These are phyloP conservation scores for Glycyrrhiza uralensis DNA, from an alignment of 306 rosid genomes.

Conservation along the genomic window DNA sequence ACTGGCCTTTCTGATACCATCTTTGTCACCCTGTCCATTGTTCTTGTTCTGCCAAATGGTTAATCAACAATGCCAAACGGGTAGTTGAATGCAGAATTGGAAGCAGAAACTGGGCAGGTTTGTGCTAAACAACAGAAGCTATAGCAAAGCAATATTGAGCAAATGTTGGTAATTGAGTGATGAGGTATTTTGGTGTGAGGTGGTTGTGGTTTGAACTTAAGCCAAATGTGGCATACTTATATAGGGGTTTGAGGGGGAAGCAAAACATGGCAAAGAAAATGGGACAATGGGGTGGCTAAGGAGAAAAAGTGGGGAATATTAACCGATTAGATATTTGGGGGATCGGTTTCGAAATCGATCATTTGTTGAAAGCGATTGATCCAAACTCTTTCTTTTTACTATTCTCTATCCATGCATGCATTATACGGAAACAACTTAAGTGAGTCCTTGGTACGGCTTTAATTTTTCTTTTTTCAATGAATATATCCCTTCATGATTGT, in stretches of 20 bases:
- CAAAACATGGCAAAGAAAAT: constrained; percentile 1
- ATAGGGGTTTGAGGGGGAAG: constrained; percentile 41
- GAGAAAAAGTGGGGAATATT: constrained; percentile 49
- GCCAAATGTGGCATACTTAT: constrained; percentile 29
- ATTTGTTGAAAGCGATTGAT: constrained; percentile 44
- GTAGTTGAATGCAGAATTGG: not conserved
- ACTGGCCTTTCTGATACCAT: constrained; percentile 87
- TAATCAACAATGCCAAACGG: no score
- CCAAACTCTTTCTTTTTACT: constrained; percentile 25
- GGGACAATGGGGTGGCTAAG: constrained; percentile 3
- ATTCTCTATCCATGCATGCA: constrained; percentile 51
- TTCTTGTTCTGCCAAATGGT: not conserved
- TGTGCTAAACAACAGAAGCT: no score
- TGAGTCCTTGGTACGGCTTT: constrained; percentile 65
- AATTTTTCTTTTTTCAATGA: not conserved
- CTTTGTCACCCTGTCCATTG: constrained; percentile 71
- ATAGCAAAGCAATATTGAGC: no score
- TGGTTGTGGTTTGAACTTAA: not conserved
- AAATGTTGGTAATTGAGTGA: not conserved
- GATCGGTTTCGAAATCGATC: constrained; percentile 40
- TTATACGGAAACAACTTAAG: constrained; percentile 34
- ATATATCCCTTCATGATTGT: not conserved
- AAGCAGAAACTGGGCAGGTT: no score
- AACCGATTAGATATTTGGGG: constrained; percentile 41
- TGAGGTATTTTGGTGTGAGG: constrained; percentile 12